Evolutionary conservation across 106 monocot genomes (phyloP), one percentile per base, ranked within the genome.

Genomic region (Acorus calamus): DNA sequence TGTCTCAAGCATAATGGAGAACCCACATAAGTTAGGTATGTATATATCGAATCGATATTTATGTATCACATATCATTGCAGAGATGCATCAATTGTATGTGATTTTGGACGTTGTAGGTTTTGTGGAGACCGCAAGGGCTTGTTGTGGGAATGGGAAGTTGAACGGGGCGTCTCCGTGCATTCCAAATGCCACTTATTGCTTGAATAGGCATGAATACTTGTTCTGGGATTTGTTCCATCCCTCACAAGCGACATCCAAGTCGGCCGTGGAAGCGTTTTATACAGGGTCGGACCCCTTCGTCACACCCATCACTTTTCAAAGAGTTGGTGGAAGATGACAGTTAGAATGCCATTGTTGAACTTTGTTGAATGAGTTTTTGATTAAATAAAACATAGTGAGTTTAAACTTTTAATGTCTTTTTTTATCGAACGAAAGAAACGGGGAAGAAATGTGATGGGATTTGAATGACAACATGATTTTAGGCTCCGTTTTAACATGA

Each of bases 191-290:
- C 50, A 57, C 56, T 7, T 76, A 41, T 48, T 76, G 76, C n/a
- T 11, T 4, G 28, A 57, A 69, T 7, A 69, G 69, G 10, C 63
- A 58, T 4, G 47, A 52, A 6, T 76, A 58, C 45, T 12, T 76
- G 3, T 76, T 69, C 55, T 76, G 76, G 76, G 76, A 76, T 46
- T 4, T 9, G 6, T 3, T 64, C 13, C 76, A 76, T 62, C 69
- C 76, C 4, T 61, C 69, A 47, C 76, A 76, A 0, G 57, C 43
- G 3, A 58, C 69, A 4, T 50, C 69, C 14, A 69, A 64, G 64
- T 44, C 51, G 42, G 64, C 50, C 2, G 57, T 28, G 3, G 5
- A 52, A 11, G 45, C 62, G 28, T 52, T 76, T 48, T 76, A 70
- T 49, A 4, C 43, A 6, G 69, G 28, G 28, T 28, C 28, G 1